phyloP scores from a whole-genome alignment of 2,329 filamentous ascomycete species.

The Didymella glomerata region DNA sequence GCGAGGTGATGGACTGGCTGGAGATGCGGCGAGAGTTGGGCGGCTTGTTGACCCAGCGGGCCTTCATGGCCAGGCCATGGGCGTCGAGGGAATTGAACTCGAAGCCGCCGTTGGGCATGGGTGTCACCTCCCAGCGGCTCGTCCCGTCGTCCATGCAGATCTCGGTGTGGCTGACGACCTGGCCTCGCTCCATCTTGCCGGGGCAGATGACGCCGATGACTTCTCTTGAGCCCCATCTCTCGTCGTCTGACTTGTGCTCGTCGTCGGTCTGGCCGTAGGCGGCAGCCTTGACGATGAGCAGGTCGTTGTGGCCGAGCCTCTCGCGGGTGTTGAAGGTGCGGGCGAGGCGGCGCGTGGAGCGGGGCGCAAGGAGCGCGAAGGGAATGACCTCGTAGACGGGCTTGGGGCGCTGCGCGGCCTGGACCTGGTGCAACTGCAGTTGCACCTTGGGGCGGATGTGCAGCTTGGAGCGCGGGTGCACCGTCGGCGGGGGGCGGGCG shows the following conservation, averaged over 20 bases:
- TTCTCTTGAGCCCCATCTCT: constrained; percentile 60
- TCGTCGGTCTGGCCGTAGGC: constrained; percentile 62
- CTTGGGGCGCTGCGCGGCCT: constrained; percentile 66
- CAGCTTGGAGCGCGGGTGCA: constrained; percentile 65
- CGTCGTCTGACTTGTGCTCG: constrained; percentile 58
- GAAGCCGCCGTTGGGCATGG: constrained; percentile 56
- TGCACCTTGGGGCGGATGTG: constrained; percentile 73
- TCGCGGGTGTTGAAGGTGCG: constrained; percentile 70
- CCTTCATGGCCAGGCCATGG: constrained; percentile 66
- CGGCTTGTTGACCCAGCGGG: constrained; percentile 71
- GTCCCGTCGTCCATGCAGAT: constrained; percentile 66
- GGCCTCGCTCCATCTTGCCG: constrained; percentile 60
- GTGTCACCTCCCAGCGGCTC: constrained; percentile 56
- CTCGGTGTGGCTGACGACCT: constrained; percentile 69
- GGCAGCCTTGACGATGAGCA: constrained; percentile 75
- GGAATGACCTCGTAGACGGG: constrained; percentile 79
- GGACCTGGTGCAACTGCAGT: constrained; percentile 75
- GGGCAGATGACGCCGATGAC: constrained; percentile 76
- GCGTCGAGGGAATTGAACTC: constrained; percentile 68
- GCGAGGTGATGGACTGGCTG: constrained; percentile 33
- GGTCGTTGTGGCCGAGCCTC: constrained; percentile 71
- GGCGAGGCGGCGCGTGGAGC: constrained; percentile 60
- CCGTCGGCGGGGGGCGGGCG: constrained; percentile 71
- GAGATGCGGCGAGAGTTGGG: constrained; percentile 38
- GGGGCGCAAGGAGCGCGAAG: constrained; percentile 66